A percentile compares a stretch with the other conserved stretches of the same genome.
phyloP scores from a whole-genome alignment of 495 filamentous ascomycete species.

The Penicillium atrosanguineum region DNA sequence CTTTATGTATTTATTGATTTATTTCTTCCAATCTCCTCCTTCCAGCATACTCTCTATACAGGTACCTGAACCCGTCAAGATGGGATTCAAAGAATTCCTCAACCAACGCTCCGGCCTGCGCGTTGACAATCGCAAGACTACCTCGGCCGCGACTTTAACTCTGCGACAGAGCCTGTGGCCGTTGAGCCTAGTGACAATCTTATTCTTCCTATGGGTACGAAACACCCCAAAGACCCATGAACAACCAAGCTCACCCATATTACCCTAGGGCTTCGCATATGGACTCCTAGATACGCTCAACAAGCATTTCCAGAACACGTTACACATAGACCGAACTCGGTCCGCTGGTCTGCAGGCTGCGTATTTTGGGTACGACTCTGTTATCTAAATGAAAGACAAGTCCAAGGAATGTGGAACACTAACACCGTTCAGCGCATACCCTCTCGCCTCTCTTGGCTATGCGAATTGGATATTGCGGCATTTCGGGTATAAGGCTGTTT shows the following conservation, averaged over 20 bases:
- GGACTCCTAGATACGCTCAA: constrained; percentile 46
- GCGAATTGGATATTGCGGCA: constrained; percentile 55
- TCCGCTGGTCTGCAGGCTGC: constrained; percentile 55
- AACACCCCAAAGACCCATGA: too few relatives aligned
- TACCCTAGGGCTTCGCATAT: constrained; percentile 48
- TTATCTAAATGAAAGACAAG: not conserved
- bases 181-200: constrained; percentile 47
- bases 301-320: constrained; percentile 55
- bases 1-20: not conserved
- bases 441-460: constrained; percentile 59
- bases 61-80: constrained; percentile 2
- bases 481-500: constrained; percentile 52
- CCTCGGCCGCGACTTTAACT: constrained; percentile 56
- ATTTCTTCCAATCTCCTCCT: not conserved
- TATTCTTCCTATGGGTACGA: constrained; percentile 71
- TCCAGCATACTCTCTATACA: not conserved
- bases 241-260: not conserved
- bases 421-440: constrained; percentile 44
- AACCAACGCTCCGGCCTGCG: constrained; percentile 33
- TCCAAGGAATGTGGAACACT: not conserved
- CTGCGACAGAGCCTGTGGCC: constrained; percentile 55
- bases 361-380: constrained; percentile 42
- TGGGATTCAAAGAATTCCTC: constrained; percentile 31
- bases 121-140: constrained; percentile 48
- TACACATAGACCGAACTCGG: constrained; percentile 48